phyloP scores from a whole-genome alignment of 225 moss, liverwort and hornwort genomes.

The Pseudisothecium myosuroides region DNA sequence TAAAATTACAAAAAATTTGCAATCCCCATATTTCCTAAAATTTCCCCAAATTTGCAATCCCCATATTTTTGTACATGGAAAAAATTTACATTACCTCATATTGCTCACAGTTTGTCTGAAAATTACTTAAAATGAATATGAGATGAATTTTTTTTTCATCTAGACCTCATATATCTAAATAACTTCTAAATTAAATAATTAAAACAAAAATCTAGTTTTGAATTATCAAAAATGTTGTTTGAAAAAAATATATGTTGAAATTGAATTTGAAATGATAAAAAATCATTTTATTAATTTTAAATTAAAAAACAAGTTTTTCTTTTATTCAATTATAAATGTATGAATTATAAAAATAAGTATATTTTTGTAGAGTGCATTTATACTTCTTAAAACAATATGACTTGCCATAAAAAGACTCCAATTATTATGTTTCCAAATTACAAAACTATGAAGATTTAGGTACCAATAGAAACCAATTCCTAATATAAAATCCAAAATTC shows the following conservation, averaged over 20 bases:
- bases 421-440: neutral
- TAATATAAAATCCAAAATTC: neutral
- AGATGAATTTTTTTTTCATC: neutral
- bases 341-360: neutral
- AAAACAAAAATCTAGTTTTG: neutral
- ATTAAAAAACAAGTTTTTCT: neutral
- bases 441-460: neutral
- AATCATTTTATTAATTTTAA: neutral
- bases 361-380: neutral
- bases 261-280: neutral
- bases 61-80: too few species aligned
- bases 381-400: neutral
- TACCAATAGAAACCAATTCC: neutral
- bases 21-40: too few species aligned
- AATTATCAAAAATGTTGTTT: neutral
- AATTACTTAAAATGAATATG: neutral
- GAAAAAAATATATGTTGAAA: neutral
- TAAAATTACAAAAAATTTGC: too few species aligned
- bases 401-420: accelerated
- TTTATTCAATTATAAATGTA: neutral
- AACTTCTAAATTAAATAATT: neutral
- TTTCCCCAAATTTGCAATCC: too few species aligned
- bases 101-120: too few species aligned
- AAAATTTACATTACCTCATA: too few species aligned
- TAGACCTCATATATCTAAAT: neutral